These are phyloP conservation scores for Xylaria sp. DNA, from an alignment of 2,329 filamentous ascomycete genomes.

Conservation along the genomic window DNA sequence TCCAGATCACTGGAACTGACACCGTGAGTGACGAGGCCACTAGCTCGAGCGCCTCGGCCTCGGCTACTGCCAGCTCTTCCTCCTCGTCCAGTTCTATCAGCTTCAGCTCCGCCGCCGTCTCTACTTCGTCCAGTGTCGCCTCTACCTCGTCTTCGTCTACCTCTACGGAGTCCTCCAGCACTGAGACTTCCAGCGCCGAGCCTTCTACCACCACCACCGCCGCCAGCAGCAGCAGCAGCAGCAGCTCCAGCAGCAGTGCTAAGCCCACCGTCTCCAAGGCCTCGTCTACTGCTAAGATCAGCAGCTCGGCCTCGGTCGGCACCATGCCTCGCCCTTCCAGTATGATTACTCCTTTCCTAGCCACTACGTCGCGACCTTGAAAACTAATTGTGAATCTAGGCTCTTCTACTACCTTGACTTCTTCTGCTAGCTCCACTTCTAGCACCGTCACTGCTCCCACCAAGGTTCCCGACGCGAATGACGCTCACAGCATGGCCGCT, in stretches of 20 bases:
- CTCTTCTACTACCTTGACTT: conserved; percentile 11
- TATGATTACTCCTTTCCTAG: conserved; percentile 2
- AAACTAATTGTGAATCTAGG: no score
- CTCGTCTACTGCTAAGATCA: conserved; percentile 2
- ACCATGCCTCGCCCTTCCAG: conserved; percentile 6
- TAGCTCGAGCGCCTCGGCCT: not conserved
- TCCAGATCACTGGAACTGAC: conserved; percentile 31
- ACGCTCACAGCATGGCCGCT: conserved; percentile 24
- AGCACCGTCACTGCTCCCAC: conserved; percentile 19
- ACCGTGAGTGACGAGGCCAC: not conserved
- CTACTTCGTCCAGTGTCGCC: not conserved
- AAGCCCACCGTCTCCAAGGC: conserved; percentile 8
- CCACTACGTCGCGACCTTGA: not conserved
- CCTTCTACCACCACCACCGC: conserved; percentile 1
- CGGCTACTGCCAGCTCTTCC: conserved; percentile 13
- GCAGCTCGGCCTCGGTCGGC: not conserved
- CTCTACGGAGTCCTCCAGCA: not conserved
- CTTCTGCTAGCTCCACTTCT: conserved; percentile 17
- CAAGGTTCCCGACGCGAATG: conserved; percentile 27
- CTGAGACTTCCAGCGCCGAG: not conserved
- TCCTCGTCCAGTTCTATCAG: conserved; percentile 9
- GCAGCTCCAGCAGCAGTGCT: not conserved
- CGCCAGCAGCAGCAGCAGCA: not conserved
- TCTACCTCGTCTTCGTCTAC: conserved; percentile 1
- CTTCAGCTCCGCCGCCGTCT: conserved; percentile 13